Conservation (phyloP, 2,329 filamentous ascomycete species). For the Colletotrichum higginsianum region DNA sequence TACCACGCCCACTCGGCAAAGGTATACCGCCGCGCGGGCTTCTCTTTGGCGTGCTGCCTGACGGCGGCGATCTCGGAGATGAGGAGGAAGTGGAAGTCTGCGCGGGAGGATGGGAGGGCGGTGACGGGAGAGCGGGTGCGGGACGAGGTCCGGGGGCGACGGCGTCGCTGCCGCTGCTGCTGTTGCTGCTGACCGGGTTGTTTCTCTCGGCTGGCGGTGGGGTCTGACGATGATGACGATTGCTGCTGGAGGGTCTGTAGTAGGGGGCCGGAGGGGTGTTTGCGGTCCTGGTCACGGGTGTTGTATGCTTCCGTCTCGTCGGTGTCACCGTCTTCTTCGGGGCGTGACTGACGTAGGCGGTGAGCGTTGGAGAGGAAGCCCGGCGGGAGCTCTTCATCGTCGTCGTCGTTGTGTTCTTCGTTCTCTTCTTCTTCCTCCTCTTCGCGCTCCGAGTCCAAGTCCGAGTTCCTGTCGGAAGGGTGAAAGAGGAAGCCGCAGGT, state of each 20-base stretch:
- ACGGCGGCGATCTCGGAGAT: conserved; percentile 79
- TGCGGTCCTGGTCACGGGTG: not conserved
- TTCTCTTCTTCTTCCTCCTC: conserved; percentile 47
- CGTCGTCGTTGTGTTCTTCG: too few species aligned
- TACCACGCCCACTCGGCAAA: conserved; percentile 93
- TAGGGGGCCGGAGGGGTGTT: not conserved
- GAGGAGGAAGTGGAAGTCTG: conserved; percentile 75
- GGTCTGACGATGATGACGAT: not conserved
- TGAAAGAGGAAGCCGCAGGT: conserved; percentile 35
- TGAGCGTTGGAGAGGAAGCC: conserved; percentile 58
- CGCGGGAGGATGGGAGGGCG: conserved; percentile 46
- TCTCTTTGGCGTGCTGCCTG: conserved; percentile 72
- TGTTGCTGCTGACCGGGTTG: not conserved
- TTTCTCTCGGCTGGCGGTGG: not conserved
- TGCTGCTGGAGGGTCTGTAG: too few species aligned
- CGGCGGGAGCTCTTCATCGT: conserved; percentile 47
- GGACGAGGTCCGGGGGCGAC: conserved; percentile 54
- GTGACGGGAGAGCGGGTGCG: conserved; percentile 58
- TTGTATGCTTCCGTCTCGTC: conserved; percentile 31
- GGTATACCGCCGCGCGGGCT: conserved; percentile 75
- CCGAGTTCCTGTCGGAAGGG: not conserved
- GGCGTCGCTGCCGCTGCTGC: conserved; percentile 31
- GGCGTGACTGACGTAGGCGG: conserved; percentile 28
- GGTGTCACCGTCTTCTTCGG: conserved; percentile 46
- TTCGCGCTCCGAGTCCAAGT: not conserved